A percentile compares a stretch with the other conserved stretches of the same genome.
These are phyloP conservation scores for Fusarium pilosicola DNA, from an alignment of 2,329 filamentous ascomycete genomes.

Conservation along the genomic window DNA sequence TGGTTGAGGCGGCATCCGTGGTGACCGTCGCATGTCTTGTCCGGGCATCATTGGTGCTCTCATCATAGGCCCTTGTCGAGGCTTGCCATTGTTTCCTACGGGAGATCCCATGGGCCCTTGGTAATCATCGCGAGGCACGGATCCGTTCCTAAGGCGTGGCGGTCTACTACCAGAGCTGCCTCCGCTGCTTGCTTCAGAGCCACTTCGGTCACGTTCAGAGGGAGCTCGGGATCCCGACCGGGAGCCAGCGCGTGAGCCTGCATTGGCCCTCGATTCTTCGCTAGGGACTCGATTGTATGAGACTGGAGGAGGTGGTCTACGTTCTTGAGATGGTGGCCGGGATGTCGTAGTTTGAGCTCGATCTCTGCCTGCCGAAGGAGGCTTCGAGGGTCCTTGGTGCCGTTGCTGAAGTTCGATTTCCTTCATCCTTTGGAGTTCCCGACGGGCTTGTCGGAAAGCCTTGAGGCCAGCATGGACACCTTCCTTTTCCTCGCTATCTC, in stretches of 20 bases:
- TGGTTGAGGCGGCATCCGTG: conserved; percentile 58
- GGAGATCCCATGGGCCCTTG: conserved; percentile 40
- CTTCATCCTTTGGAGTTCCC: conserved; percentile 66
- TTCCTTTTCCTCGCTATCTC: conserved; percentile 48
- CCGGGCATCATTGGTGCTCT: conserved; percentile 61
- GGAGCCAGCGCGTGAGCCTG: conserved; percentile 28
- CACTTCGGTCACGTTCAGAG: conserved; percentile 63
- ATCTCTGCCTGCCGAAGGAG: conserved; percentile 25
- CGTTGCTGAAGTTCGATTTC: conserved; percentile 61
- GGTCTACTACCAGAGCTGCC: conserved; percentile 54
- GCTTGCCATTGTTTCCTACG: conserved; percentile 38
- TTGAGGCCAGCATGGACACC: conserved; percentile 61
- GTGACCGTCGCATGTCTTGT: conserved; percentile 56
- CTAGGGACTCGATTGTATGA: conserved; percentile 58
- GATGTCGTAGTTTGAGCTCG: conserved; percentile 33
- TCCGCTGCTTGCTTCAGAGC: conserved; percentile 64
- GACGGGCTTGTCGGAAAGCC: conserved; percentile 67
- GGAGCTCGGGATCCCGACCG: conserved; percentile 45
- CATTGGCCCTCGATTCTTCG: conserved; percentile 52
- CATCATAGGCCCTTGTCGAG: conserved; percentile 48
- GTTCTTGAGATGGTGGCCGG: conserved; percentile 56
- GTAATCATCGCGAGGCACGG: conserved; percentile 51
- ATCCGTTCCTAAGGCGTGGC: conserved; percentile 52
- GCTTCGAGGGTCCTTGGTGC: conserved; percentile 44
- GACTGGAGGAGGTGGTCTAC: conserved; percentile 54